Evolutionary conservation across 2,329 filamentous ascomycete species (phyloP).

Genomic region (Neocucurbitaria cava): DNA sequence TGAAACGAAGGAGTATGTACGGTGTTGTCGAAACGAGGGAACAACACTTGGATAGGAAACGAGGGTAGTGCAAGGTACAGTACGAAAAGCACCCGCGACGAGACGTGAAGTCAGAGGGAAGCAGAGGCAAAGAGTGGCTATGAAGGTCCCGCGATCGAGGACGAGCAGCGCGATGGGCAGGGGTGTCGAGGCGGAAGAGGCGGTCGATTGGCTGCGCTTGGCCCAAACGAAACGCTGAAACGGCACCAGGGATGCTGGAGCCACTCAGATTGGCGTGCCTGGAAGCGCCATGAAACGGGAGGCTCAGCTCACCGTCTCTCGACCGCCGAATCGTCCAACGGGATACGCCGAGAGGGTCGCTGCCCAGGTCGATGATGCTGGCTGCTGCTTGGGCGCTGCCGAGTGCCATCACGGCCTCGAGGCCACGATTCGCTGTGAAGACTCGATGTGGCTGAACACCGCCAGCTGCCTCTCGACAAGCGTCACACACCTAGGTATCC

Average conservation of each 20-base stretch:
- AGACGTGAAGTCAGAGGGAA: slow-evolving; percentile 23
- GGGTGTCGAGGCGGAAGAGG: slow-evolving; percentile 3
- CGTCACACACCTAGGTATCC: background rate
- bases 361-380: background rate
- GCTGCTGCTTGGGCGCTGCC: background rate
- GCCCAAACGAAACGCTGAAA: slow-evolving; percentile 26
- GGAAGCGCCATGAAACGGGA: slow-evolving; percentile 36
- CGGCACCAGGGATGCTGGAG: slow-evolving; percentile 14
- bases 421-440: background rate
- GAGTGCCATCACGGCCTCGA: background rate
- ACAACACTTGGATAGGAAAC: slow-evolving; percentile 39
- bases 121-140: slow-evolving; percentile 36
- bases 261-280: slow-evolving; percentile 33
- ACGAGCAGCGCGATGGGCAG: slow-evolving; percentile 3
- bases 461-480: background rate
- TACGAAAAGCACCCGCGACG: slow-evolving; percentile 19
- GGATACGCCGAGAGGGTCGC: slow-evolving; percentile 4
- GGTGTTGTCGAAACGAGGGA: slow-evolving; percentile 44
- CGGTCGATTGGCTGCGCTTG: slow-evolving; percentile 24
- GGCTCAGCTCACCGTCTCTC: slow-evolving; percentile 29
- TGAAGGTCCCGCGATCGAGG: slow-evolving; percentile 18
- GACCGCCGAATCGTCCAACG: slow-evolving; percentile 17
- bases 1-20: slow-evolving; percentile 21
- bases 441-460: background rate
- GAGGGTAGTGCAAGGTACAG: slow-evolving; percentile 28